Percentiles rank a stretch among this genome's conserved stretches.
phyloP scores from a whole-genome alignment of 139 green algal genomes.

The Coelastrella sp. region DNA sequence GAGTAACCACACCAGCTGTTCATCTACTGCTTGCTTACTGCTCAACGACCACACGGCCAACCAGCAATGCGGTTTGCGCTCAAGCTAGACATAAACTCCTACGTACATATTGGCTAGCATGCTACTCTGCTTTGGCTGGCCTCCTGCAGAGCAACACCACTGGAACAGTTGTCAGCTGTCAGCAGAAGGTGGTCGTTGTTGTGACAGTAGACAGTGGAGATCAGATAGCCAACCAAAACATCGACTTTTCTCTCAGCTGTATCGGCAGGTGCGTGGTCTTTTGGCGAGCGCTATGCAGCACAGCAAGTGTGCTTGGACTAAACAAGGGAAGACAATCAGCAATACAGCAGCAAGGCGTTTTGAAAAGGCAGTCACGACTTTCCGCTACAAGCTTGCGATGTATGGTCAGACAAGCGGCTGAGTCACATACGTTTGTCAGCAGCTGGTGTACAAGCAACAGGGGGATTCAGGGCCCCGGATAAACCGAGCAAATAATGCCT shows the following conservation, averaged over 20 bases:
- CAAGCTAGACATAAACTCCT: too few species aligned
- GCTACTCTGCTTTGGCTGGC: not conserved
- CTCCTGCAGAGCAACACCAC: not conserved
- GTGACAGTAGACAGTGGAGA: conserved; percentile 69
- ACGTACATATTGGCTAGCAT: not conserved
- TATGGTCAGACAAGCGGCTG: too few species aligned
- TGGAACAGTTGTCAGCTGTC: conserved; percentile 53
- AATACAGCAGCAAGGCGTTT: not conserved
- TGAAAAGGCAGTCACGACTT: too few species aligned
- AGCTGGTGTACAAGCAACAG: too few species aligned
- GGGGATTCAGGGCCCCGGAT: too few species aligned
- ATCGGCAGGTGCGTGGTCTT: conserved; percentile 54
- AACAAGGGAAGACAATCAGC: not conserved
- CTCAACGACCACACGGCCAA: too few species aligned
- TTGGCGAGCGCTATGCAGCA: not conserved
- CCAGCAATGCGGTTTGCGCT: too few species aligned
- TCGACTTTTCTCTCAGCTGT: conserved; percentile 76
- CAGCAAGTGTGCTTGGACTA: not conserved
- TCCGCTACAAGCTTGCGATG: too few species aligned
- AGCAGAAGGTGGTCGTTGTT: conserved; percentile 78
- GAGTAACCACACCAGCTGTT: too few species aligned
- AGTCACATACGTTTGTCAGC: too few species aligned
- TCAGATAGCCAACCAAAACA: conserved; percentile 61
- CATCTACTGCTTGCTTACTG: too few species aligned
- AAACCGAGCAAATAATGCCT: too few species aligned